These are phyloP conservation scores for Plasmodium coatneyi DNA, from an alignment of 169 alveolate species.

Conservation along the genomic window DNA sequence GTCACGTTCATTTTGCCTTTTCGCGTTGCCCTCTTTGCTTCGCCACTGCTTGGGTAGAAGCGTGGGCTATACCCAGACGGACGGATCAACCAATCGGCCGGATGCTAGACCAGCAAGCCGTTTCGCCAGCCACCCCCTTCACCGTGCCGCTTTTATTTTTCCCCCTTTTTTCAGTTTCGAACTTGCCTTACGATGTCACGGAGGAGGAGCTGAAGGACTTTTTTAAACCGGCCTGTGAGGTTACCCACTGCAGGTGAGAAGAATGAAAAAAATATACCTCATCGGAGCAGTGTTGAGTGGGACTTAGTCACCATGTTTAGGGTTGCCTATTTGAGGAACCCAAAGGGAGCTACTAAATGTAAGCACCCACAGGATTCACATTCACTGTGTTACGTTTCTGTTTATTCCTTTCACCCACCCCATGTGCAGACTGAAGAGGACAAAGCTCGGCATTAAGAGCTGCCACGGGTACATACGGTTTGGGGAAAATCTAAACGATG, in stretches of 20 bases:
- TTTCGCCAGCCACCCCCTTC: neutral
- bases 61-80: neutral
- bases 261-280: neutral
- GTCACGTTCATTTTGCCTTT: neutral
- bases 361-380: neutral
- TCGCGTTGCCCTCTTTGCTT: neutral
- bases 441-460: conserved; percentile 15
- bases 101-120: neutral
- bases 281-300: neutral
- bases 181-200: conserved; percentile 41
- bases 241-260: conserved; percentile 33
- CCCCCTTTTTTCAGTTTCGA: conserved; percentile 21
- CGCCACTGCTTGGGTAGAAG: neutral
- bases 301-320: neutral
- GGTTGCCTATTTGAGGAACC: neutral
- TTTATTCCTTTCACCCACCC: neutral
- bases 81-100: neutral
- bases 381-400: neutral
- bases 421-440: conserved; percentile 9
- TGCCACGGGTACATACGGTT: conserved; percentile 39
- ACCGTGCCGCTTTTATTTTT: neutral
- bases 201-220: conserved; percentile 30
- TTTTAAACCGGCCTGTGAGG: conserved; percentile 26
- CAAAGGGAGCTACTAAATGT: neutral
- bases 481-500: neutral